Evolutionary conservation across 2,329 filamentous ascomycete species (phyloP).

Genomic region (Bimuria novae-zelandiae): DNA sequence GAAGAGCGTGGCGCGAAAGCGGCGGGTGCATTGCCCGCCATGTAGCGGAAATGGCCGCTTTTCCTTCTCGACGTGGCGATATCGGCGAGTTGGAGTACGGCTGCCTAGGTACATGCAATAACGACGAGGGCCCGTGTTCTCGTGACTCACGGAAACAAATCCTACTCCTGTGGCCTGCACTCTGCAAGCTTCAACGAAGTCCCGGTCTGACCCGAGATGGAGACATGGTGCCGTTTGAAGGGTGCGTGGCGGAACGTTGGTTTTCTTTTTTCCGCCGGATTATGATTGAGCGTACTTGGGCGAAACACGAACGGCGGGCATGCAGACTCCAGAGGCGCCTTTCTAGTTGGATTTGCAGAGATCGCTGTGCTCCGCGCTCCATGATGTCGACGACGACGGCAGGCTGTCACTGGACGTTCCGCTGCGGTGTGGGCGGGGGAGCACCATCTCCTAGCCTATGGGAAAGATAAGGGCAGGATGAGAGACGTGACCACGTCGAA

Average conservation of each 20-base stretch:
- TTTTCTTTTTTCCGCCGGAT: too few relatives aligned
- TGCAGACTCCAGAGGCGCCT: not conserved
- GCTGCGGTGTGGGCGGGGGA: slow-evolving; percentile 32
- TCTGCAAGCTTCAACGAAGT: slow-evolving; percentile 20
- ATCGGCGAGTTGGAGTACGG: slow-evolving; percentile 36
- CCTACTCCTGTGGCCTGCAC: slow-evolving; percentile 16
- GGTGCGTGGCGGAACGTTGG: slow-evolving; percentile 18
- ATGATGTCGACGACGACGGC: slow-evolving; percentile 28
- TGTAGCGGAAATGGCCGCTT: slow-evolving; percentile 16
- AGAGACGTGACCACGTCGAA: slow-evolving; percentile 37
- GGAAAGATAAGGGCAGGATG: slow-evolving; percentile 31
- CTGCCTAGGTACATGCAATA: slow-evolving; percentile 15
- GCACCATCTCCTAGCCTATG: slow-evolving; percentile 32
- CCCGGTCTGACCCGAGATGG: slow-evolving; percentile 38
- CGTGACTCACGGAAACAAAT: slow-evolving; percentile 43
- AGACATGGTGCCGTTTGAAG: slow-evolving; percentile 11
- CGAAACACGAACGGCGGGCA: not conserved
- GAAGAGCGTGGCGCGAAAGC: slow-evolving; percentile 10
- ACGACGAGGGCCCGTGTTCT: slow-evolving; percentile 27
- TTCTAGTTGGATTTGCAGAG: not conserved
- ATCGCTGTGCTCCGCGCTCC: slow-evolving; percentile 11
- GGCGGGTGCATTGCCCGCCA: slow-evolving; percentile 11
- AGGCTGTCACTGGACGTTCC: slow-evolving; percentile 14
- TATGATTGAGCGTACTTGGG: not conserved
- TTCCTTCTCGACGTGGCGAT: slow-evolving; percentile 33